Percentiles rank a stretch among this genome's conserved stretches.
phyloP scores from a whole-genome alignment of 1,284 basidiomycete species.

The Naganishia liquefaciens region DNA sequence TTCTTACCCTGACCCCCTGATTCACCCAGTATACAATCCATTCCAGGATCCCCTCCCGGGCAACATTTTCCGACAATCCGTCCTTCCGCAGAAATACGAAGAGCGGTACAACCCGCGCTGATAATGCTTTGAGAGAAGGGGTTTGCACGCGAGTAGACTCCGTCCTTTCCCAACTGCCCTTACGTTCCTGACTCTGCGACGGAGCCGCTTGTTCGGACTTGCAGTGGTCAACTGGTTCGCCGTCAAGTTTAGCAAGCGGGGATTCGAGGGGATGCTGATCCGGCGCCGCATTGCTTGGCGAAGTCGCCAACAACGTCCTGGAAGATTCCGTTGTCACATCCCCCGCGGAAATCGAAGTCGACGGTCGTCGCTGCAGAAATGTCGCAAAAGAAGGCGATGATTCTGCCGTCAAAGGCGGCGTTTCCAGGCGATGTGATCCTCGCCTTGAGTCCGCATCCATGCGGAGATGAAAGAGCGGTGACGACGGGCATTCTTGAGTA shows the following conservation, averaged over 20 bases:
- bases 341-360: background rate
- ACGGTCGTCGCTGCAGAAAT: conserved; percentile 1
- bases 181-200: too few relatives aligned
- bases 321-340: background rate
- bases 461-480: background rate
- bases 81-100: background rate
- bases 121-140: background rate
- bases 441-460: background rate
- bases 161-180: too few relatives aligned
- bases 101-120: background rate
- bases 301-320: background rate
- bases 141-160: background rate
- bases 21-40: conserved; percentile 4
- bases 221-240: too few relatives aligned
- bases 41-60: conserved; percentile 1
- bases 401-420: background rate
- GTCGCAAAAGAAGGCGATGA: conserved; percentile 12
- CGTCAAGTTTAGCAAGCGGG: background rate
- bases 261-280: background rate
- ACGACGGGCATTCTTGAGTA: background rate
- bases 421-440: background rate
- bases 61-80: background rate
- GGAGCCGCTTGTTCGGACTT: too few relatives aligned
- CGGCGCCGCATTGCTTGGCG: background rate
- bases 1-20: conserved; percentile 1